These are phyloP conservation scores for Prototheca wickerhamii DNA, from an alignment of 163 green algal species.

Conservation along the genomic window DNA sequence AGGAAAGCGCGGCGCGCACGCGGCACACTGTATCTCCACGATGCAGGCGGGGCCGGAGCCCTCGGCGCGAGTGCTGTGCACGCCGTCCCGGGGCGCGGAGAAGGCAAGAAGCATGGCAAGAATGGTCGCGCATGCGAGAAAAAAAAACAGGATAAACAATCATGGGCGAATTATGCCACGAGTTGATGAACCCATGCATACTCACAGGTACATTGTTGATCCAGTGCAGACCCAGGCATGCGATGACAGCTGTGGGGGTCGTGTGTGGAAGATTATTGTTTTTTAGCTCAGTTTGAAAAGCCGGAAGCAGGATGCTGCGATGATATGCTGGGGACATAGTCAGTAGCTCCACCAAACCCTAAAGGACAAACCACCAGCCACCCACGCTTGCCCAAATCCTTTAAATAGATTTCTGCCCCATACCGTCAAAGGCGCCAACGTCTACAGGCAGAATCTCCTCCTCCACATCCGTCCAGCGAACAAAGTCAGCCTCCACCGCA, in stretches of 20 bases:
- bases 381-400: no score
- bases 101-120: slow-evolving; percentile 3
- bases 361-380: no score
- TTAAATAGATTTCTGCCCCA: neutral
- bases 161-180: neutral
- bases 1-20: neutral
- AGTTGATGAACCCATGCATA: no score
- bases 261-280: neutral
- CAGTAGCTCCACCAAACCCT: no score
- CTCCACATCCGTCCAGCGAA: neutral
- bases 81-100: neutral
- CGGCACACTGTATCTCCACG: neutral
- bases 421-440: slow-evolving; percentile 39
- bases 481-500: neutral
- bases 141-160: neutral
- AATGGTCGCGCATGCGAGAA: neutral
- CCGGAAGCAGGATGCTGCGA: no score
- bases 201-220: slow-evolving; percentile 81
- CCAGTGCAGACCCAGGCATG: slow-evolving; percentile 77
- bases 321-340: no score
- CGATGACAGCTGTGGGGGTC: slow-evolving; percentile 62
- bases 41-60: no score
- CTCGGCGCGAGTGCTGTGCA: no score
- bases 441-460: slow-evolving; percentile 47
- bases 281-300: neutral